These are phyloP conservation scores for Epichloe sibirici DNA, from an alignment of 2,329 filamentous ascomycete species.

Conservation along the genomic window DNA sequence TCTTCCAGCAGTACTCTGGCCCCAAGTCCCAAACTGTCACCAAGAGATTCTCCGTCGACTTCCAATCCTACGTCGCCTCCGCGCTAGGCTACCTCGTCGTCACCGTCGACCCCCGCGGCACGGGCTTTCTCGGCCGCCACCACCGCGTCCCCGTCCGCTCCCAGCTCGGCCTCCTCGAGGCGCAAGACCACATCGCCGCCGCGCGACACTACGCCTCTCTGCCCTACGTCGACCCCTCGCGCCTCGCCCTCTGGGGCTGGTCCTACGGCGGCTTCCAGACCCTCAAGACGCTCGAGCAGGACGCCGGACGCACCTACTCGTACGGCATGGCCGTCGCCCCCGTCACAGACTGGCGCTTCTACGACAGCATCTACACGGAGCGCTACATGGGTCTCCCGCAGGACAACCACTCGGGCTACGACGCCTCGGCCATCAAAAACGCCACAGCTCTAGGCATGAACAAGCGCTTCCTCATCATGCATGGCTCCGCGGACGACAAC, in stretches of 20 bases:
- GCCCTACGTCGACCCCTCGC: conserved; percentile 67
- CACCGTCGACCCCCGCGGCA: conserved; percentile 87
- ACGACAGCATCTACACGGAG: conserved; percentile 89
- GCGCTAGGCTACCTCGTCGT: conserved; percentile 85
- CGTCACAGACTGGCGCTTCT: conserved; percentile 96
- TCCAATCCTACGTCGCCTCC: conserved; percentile 79
- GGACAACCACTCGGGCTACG: conserved; percentile 67
- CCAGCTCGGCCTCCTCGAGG: conserved; percentile 74
- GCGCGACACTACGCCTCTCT: conserved; percentile 75
- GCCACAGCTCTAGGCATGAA: conserved; percentile 60
- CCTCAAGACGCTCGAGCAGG: conserved; percentile 84
- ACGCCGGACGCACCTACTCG: conserved; percentile 79
- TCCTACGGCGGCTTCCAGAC: conserved; percentile 94
- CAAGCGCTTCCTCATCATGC: conserved; percentile 88
- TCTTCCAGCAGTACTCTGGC: conserved; percentile 91
- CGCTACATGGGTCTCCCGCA: conserved; percentile 95
- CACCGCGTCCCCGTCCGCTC: conserved; percentile 72
- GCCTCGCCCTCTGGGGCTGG: conserved; percentile 96
- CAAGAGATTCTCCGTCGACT: conserved; percentile 73
- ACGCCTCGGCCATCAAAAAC: conserved; percentile 61
- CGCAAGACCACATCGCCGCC: conserved; percentile 81
- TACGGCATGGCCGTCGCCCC: conserved; percentile 98
- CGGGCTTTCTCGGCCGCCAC: conserved; percentile 77
- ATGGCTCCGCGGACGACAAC: conserved; percentile 93
- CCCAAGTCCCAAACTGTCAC: conserved; percentile 84